Conservation (phyloP, 116 monocot genomes). For the Phalaenopsis hybrid region DNA sequence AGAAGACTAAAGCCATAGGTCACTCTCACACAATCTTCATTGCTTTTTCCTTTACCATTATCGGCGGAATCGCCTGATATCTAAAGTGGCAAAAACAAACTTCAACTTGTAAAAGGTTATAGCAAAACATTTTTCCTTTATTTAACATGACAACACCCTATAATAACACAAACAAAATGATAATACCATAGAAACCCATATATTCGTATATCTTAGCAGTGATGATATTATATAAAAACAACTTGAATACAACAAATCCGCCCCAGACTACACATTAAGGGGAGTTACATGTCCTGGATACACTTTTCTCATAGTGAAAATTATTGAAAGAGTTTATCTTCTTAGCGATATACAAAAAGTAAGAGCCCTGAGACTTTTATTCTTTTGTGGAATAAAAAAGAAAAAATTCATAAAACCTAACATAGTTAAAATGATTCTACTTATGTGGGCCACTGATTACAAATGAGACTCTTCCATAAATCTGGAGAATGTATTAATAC, state of each 20-base stretch:
- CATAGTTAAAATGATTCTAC: no score
- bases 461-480: no score
- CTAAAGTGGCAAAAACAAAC: conserved; percentile 4
- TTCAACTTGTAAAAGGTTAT: conserved; percentile 12
- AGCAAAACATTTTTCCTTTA: background rate
- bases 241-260: background rate
- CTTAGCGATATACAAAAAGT: no score
- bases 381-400: no score
- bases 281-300: no score
- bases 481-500: no score
- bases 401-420: no score
- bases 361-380: no score
- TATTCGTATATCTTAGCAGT: background rate
- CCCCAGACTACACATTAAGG: background rate
- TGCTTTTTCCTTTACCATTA: conserved; percentile 6
- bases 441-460: no score
- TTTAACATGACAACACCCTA: background rate
- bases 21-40: background rate
- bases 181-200: background rate
- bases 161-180: background rate
- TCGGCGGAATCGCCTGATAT: background rate
- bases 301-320: background rate
- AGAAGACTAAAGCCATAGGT: conserved; percentile 62
- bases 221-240: background rate
- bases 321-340: no score